Base-by-base conservation (phyloP, 2,329 filamentous ascomycete genomes). In the Diatrype stigma region DNA sequence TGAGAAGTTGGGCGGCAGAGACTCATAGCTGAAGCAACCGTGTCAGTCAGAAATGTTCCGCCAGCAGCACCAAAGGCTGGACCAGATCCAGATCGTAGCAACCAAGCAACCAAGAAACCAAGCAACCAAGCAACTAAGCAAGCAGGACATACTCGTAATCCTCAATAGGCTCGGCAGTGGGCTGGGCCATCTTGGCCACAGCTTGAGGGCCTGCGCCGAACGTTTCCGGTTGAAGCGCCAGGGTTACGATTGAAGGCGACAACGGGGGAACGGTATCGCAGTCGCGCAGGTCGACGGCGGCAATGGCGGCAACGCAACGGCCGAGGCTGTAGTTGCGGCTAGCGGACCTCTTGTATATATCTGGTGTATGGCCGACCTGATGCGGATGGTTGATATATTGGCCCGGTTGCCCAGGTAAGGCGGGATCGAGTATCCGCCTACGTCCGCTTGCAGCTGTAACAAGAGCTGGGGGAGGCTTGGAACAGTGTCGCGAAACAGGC, bases 1-100 rank as follows among this genome's bases (percentile, higher is more conserved):
- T 63, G 91, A 94, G 78, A 96, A 96, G 73, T 96, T 96, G 59
- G 92, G 89, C 57, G 93, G 92, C 51, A 99, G 83, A 59, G 87
- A 86, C 81, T 97, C 93, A 81, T 97, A 97, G 74, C 82, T 86
- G 55, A 30, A 30, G 52, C 19, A 48, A 50, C 49, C 21, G 14
- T 32, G 22, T 45, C 12, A 45, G 38, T 28, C 11, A 37, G 19
- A 30, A 21, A 19, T 22, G 30, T 28, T 44, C 10, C 10, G 26
- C 6, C 6, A 6, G 10, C 10, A 30, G 26, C 26, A 30, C n/a
- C n/a, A n/a, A n/a, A 30, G 26, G 26, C 26, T 30, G 5, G 26
- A 30, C 10, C 6, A 30, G n/a, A n/a, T n/a, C n/a, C 10, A 30
- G 26, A 30, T 30, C 10, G 26, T 30, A 50, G 42, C 19, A 30